Base-by-base conservation (phyloP, 768 basidiomycete species). In the Sporobolomyces roseus region DNA sequence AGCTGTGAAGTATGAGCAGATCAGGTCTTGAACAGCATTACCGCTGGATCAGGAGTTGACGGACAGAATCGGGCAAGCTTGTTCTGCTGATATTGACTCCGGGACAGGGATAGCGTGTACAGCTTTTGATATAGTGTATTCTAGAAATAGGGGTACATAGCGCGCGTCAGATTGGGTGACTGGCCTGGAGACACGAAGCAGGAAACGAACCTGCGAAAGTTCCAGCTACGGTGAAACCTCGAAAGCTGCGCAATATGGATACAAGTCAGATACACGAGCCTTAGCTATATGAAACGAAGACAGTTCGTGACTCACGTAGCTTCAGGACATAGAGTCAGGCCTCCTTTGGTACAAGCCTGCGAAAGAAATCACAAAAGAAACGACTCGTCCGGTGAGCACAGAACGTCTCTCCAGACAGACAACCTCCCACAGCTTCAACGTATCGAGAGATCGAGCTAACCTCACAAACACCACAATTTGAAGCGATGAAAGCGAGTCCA, bases 71-170 rank as follows among this genome's bases (percentile, higher is more conserved):
- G 56, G 56, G 25, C 56, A 58, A 29, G 56, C 56, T 45, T 58
- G 9, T 2, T 30, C 56, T 2, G 41, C 5, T 13, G 56, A 30
- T 14, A 58, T 43, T 23, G 56, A 58, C 7, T 58, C 41, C 2
- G 56, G 56, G 2, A 58, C 19, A 14, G 56, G 56, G 17, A 58
- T 58, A 4, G 56, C 56, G 17, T 58, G 56, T 3, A 41, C 56
- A 7, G 56, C 56, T 58, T 58, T 58, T 25, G 56, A 58, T 4
- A 58, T 29, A n/a, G 56, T 58, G 41, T 58, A 58, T 19, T 58
- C 56, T 58, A 29, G n/a, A n/a, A n/a, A n/a, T n/a, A n/a, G n/a
- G n/a, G n/a, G n/a, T n/a, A n/a, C n/a, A n/a, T n/a, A n/a, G n/a
- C n/a, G n/a, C n/a, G n/a, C n/a, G n/a, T n/a, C n/a, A n/a, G n/a